Conservation (phyloP, 1,284 basidiomycete species). For the Ustilago trichophora region DNA sequence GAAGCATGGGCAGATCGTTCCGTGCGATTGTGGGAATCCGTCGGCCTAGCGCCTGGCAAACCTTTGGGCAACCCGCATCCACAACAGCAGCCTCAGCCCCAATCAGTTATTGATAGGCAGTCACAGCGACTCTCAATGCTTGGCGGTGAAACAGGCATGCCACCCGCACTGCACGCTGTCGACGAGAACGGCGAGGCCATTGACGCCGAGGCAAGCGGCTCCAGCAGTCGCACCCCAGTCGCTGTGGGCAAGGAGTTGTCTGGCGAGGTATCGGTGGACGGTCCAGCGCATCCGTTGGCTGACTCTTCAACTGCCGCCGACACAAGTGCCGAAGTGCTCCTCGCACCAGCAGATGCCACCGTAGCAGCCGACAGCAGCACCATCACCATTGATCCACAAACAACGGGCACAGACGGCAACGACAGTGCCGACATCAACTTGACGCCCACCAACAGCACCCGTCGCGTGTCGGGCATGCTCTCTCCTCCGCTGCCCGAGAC, state of each 20-base stretch:
- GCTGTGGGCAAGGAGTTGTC: conserved; percentile 20
- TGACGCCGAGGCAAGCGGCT: conserved; percentile 34
- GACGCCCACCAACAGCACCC: conserved; percentile 38
- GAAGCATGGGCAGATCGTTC: conserved; percentile 65
- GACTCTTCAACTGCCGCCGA: conserved; percentile 28
- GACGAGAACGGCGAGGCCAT: conserved; percentile 47
- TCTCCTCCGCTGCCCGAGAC: conserved; percentile 39
- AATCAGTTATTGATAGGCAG: conserved; percentile 25
- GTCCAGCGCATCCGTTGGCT: conserved; percentile 38
- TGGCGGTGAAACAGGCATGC: conserved; percentile 25
- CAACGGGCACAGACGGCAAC: neutral
- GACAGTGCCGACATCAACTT: conserved; percentile 18
- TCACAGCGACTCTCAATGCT: conserved; percentile 31
- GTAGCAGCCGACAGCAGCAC: neutral
- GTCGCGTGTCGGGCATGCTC: conserved; percentile 27
- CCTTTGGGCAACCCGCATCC: conserved; percentile 33
- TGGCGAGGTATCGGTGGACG: conserved; percentile 24
- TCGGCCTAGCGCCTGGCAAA: conserved; percentile 47
- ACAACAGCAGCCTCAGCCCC: conserved; percentile 24
- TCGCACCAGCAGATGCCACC: conserved; percentile 17
- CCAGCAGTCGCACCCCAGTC: conserved; percentile 4
- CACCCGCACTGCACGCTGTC: conserved; percentile 18
- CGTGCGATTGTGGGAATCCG: conserved; percentile 56
- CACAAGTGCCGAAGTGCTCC: conserved; percentile 25
- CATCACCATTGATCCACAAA: neutral